These are phyloP conservation scores for Trebouxia sp. DNA, from an alignment of 139 green algal species.

Conservation along the genomic window DNA sequence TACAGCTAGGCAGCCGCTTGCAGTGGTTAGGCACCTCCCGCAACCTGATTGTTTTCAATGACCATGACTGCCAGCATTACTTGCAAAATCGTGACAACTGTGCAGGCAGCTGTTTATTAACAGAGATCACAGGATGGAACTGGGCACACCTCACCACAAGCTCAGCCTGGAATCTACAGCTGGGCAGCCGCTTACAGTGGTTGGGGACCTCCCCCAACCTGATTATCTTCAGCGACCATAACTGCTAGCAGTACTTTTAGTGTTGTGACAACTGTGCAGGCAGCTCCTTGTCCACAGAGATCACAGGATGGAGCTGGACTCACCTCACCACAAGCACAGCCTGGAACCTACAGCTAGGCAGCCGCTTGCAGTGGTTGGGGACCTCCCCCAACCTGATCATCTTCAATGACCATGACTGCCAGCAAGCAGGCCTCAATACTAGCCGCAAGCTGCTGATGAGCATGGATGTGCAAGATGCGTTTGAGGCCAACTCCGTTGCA, in stretches of 20 bases:
- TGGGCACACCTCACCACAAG: neutral
- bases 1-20: slow-evolving; percentile 11
- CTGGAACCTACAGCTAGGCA: slow-evolving; percentile 17
- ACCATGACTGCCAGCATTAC: slow-evolving; percentile 17
- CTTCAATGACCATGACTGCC: slow-evolving; percentile 27
- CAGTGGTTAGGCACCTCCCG: slow-evolving; percentile 30
- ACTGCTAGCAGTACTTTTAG: too few species aligned
- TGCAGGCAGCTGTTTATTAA: neutral
- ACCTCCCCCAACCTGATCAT: slow-evolving; percentile 1
- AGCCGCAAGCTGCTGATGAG: neutral
- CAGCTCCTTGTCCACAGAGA: slow-evolving; percentile 7
- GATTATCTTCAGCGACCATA: too few species aligned
- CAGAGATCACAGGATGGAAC: neutral
- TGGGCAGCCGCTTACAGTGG: slow-evolving; percentile 5
- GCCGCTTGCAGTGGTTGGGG: slow-evolving; percentile 31
- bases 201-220: neutral
- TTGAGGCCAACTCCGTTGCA: slow-evolving; percentile 18
- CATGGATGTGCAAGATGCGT: slow-evolving; percentile 21
- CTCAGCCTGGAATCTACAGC: neutral
- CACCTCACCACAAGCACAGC: slow-evolving; percentile 14
- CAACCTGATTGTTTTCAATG: slow-evolving; percentile 25
- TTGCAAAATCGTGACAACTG: too few species aligned
- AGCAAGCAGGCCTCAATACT: neutral
- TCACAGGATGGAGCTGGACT: slow-evolving; percentile 16
- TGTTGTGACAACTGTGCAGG: too few species aligned